Conservation (phyloP, 768 basidiomycete species). For the Baorangia bicolor region DNA sequence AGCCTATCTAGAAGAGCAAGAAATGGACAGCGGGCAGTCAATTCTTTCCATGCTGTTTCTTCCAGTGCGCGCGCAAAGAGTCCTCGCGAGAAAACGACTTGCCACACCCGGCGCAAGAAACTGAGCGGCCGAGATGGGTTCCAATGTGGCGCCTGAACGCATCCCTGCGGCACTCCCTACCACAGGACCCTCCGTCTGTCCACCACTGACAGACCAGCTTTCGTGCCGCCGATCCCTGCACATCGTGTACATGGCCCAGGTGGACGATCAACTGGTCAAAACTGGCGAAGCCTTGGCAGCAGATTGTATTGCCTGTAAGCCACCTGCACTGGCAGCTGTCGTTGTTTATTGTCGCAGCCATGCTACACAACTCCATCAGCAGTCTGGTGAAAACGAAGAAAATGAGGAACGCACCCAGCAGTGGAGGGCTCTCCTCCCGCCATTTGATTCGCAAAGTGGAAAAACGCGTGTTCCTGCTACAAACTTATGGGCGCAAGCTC, state of each 20-base stretch:
- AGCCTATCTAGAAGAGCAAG: no score
- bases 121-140: background rate
- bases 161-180: background rate
- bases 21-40: background rate
- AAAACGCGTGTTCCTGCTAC: constrained; percentile 1
- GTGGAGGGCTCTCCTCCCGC: background rate
- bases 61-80: background rate
- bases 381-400: background rate
- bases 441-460: background rate
- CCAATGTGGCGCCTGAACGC: constrained; percentile 6
- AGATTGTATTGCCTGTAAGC: background rate
- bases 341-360: background rate
- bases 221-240: background rate
- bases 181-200: background rate
- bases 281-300: background rate
- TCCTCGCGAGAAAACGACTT: constrained; percentile 6
- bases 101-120: background rate
- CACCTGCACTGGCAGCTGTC: background rate
- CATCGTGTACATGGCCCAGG: background rate
- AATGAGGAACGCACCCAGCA: background rate
- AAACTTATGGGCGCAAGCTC: background rate
- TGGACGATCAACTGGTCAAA: constrained; percentile 12
- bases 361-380: constrained; percentile 1
- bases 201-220: constrained; percentile 6
- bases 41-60: background rate